These are phyloP conservation scores for Colletotrichum incanum DNA, from an alignment of 2,329 filamentous ascomycete species.

Conservation along the genomic window DNA sequence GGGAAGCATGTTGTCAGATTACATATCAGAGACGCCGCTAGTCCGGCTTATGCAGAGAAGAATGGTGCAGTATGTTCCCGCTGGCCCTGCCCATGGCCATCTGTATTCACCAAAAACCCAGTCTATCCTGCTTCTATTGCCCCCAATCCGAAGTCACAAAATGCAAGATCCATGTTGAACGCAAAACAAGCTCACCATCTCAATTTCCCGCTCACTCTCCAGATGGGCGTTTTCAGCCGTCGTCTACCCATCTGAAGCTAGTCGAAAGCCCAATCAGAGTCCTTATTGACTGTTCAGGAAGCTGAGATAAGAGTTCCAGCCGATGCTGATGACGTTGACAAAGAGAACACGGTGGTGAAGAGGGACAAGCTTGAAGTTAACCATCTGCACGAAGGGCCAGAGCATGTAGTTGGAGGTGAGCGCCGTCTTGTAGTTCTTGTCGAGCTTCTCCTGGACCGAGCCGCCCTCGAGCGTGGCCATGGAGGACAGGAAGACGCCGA, in stretches of 20 bases:
- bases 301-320: conserved; percentile 78
- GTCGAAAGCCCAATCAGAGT: neutral
- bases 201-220: neutral
- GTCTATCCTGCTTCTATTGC: conserved; percentile 25
- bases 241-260: neutral
- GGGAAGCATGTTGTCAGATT: neutral
- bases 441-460: conserved; percentile 75
- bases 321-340: conserved; percentile 84
- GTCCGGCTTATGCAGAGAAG: neutral
- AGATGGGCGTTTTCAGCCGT: neutral
- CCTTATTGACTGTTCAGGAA: conserved; percentile 69
- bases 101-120: neutral
- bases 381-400: conserved; percentile 88
- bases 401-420: conserved; percentile 89
- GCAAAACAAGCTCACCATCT: neutral
- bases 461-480: conserved; percentile 88
- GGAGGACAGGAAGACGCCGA: conserved; percentile 84
- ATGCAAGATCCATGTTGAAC: neutral
- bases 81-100: conserved; percentile 5
- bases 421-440: conserved; percentile 78
- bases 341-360: conserved; percentile 87
- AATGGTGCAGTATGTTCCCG: conserved; percentile 10
- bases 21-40: neutral
- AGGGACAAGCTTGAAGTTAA: conserved; percentile 91
- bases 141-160: neutral